A percentile compares a stretch with the other conserved stretches of the same genome.
phyloP scores from a whole-genome alignment of 75 land plant species.

The Selaginella moellendorffii region DNA sequence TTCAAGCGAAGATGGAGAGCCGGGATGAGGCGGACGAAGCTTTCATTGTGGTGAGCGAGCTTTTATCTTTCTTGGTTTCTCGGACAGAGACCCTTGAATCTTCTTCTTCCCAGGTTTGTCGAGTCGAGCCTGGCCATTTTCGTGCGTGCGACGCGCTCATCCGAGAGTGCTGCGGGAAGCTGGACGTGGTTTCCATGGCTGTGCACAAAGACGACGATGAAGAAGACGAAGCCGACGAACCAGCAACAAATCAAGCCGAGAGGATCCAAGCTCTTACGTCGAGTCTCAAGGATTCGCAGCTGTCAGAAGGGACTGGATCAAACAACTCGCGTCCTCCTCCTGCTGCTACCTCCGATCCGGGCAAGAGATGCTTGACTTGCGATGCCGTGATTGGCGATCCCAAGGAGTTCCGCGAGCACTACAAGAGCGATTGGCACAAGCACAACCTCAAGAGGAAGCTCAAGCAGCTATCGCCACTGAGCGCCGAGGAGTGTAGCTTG shows the following conservation, averaged over 20 bases:
- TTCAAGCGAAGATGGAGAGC: constrained; percentile 51
- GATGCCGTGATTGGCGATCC: constrained; percentile 76
- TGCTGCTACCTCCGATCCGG: no score
- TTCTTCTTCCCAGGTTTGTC: constrained; percentile 48
- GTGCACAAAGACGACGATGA: constrained; percentile 56
- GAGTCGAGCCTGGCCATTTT: constrained; percentile 71
- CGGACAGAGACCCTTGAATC: no score
- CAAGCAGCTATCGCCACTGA: constrained; percentile 64
- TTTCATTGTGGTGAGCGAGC: constrained; percentile 40
- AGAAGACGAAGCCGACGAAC: constrained; percentile 18
- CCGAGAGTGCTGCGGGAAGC: constrained; percentile 51
- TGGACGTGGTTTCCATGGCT: constrained; percentile 69
- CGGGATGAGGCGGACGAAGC: constrained; percentile 44
- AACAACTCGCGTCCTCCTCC: no score
- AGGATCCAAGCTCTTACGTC: no score
- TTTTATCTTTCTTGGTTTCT: neutral
- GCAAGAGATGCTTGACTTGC: constrained; percentile 61
- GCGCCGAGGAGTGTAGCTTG: constrained; percentile 63
- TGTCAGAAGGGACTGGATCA: no score
- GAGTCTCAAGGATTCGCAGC: no score
- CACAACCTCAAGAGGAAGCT: constrained; percentile 64
- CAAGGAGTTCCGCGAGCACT: constrained; percentile 73
- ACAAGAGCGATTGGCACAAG: constrained; percentile 94
- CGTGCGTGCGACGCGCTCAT: constrained; percentile 72
- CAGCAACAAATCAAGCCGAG: neutral